Base-by-base conservation (phyloP, 2,329 filamentous ascomycete genomes). In the Cladosporium sp. region DNA sequence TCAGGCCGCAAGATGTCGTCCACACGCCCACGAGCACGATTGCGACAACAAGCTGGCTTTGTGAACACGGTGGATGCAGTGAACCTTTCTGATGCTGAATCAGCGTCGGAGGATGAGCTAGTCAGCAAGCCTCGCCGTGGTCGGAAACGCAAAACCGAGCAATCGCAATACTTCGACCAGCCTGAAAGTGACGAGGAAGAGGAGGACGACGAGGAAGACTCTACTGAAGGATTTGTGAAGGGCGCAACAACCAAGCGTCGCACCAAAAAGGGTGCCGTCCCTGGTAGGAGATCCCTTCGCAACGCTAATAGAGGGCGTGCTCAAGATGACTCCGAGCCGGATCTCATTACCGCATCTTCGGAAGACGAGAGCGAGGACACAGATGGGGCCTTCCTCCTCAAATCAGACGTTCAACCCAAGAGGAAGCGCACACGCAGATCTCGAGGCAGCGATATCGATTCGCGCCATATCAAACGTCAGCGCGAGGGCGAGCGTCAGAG, bases 401-500 rank as follows among this genome's bases (percentile, higher is more conserved):
- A 67, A 12, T 80, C 78, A 22, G 76, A 80, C 60, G 60, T 80
- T 5, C 47, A 71, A 3, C 68, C 68, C 5, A 51, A 61, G 5
- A 70, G 71, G n/a, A 76, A 75, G 62, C 73, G 76, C 22, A 77
- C 15, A 3, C 58, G 51, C 22, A 51, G 36, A n/a, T 34, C 37
- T 38, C 55, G 37, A 25, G 45, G 19, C 22, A 28, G 37, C n/a
- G 25, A 9, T 9, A 40, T 20, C n/a, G 45, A 30, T 51, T 25
- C 37, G 12, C 40, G 20, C 28, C 64, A 55, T 30, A 40, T 59
- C 39, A 63, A 67, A 40, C 59, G 59, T 14, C 47, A 62, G 59
- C 61, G 63, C 59, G 56, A 63, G 15, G 64, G 64, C 12, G 69
- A 73, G 39, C 72, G 79, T 14, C 76, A 78, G 40, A 80, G 78